Conservation (phyloP, 1,284 basidiomycete genomes). For the Ustilago xerochloae region DNA sequence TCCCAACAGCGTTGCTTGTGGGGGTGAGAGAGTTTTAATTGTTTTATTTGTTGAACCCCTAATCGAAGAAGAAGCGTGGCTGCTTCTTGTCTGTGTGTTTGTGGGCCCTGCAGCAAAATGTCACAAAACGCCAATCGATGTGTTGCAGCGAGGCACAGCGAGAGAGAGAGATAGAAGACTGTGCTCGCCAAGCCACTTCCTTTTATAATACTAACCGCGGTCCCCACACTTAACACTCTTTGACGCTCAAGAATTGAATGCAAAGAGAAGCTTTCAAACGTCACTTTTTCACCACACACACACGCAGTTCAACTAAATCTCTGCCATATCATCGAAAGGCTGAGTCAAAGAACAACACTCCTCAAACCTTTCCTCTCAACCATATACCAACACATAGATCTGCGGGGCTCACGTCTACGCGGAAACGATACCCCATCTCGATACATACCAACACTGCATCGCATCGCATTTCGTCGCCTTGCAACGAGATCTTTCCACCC, state of each 20-base stretch:
- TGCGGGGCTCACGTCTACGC: too few relatives aligned
- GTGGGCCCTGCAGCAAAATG: background rate
- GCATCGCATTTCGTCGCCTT: too few relatives aligned
- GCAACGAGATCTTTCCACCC: too few relatives aligned
- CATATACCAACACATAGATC: too few relatives aligned
- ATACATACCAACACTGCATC: too few relatives aligned
- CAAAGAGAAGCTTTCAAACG: constrained; percentile 8
- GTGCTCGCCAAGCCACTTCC: background rate
- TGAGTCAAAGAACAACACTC: background rate
- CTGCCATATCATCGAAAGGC: background rate
- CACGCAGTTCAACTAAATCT: background rate
- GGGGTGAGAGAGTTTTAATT: background rate
- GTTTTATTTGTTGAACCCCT: background rate
- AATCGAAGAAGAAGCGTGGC: background rate
- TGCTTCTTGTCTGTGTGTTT: too few relatives aligned
- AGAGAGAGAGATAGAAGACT: background rate
- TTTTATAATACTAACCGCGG: constrained; percentile 5
- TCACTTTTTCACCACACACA: too few relatives aligned
- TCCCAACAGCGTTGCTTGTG: too few relatives aligned
- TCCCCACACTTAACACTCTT: background rate
- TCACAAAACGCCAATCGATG: background rate
- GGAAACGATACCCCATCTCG: too few relatives aligned
- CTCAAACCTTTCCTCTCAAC: background rate
- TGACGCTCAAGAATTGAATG: too few relatives aligned
- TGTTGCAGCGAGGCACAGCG: background rate